Evolutionary conservation across 805 yeast genomes (phyloP), one percentile per base, ranked within the genome.

Genomic region (Candida adriatica): DNA sequence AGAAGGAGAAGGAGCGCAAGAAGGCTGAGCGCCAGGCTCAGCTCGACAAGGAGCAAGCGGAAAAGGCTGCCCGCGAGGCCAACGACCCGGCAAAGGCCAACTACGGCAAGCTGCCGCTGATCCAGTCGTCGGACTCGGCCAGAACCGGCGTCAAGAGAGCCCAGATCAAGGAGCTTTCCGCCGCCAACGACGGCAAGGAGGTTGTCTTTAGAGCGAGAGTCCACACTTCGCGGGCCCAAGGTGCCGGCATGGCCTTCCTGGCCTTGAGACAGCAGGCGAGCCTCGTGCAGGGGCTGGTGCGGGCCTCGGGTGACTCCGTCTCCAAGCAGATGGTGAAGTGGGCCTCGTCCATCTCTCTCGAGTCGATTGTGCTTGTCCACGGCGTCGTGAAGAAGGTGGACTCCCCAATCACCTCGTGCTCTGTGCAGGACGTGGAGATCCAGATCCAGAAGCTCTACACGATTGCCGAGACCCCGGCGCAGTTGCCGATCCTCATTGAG

Each of bases 271-370:
- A 92, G 67, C 95, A 86, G 64, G 68, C 73, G 34, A 73, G 74
- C 38, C 62, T 80, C 51, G 74, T 88, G 50, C 97, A 90, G 68
- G 95, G 82, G 37, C 69, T 92, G 41, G 66, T 88, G 42, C 85
- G 79, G 55, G 80, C 82, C 39, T 76, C 81, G 51, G 74, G 75
- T 50, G 77, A 76, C 41, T 63, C 79, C 27, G 70, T 92, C 29
- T 83, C 95, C 31, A 92, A 92, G 64, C 95, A 82, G 58, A 83
- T 92, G 90, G 94, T 88, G 45, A 92, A 92, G 64, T 92, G 96
- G 95, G 81, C 87, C 17, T 84, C 90, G 23, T 65, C 82, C 21
- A 71, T 92, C 55, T 82, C 76, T 54, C 69, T 84, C 48, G 99
- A 92, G 64, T 75, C 92, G 29, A 90, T 92, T 60, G 96, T 92